Percentiles rank a stretch among this genome's conserved stretches.
Evolutionary conservation across 1,284 basidiomycete species (phyloP).

Genomic region (Pholiota adiposa): DNA sequence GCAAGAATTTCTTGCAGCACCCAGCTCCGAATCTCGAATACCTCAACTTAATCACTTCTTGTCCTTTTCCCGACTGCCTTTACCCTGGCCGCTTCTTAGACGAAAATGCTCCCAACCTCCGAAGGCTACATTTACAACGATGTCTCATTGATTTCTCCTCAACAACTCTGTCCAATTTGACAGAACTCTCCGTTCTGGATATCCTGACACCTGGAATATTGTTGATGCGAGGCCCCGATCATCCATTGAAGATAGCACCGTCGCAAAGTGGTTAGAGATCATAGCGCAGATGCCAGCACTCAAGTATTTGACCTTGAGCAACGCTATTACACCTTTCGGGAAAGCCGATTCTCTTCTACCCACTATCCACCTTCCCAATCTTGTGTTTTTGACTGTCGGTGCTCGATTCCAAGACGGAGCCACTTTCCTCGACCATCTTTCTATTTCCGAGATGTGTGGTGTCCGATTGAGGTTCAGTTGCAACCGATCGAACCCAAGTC

Average conservation of each 20-base stretch:
- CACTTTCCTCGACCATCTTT: conserved; percentile 19
- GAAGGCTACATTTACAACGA: conserved; percentile 23
- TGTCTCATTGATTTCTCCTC: conserved; percentile 28
- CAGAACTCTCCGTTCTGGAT: conserved; percentile 23
- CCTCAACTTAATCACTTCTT: conserved; percentile 25
- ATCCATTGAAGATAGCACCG: conserved; percentile 24
- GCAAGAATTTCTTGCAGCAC: conserved; percentile 22
- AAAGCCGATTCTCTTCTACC: neutral
- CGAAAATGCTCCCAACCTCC: conserved; percentile 21
- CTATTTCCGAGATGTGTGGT: conserved; percentile 20
- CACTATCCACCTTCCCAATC: conserved; percentile 18
- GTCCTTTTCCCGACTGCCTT: conserved; percentile 25
- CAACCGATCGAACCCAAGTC: conserved; percentile 1
- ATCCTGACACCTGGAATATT: conserved; percentile 18
- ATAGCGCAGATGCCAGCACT: conserved; percentile 23
- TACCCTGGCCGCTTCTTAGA: conserved; percentile 23
- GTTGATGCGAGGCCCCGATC: conserved; percentile 12
- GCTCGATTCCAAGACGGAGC: conserved; percentile 20
- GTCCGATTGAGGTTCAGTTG: conserved; percentile 21
- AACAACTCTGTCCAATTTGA: conserved; percentile 22
- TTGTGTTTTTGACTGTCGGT: conserved; percentile 23
- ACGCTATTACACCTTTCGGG: conserved; percentile 19
- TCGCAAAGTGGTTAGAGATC: conserved; percentile 22
- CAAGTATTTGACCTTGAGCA: conserved; percentile 23
- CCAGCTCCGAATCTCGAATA: conserved; percentile 26